Percentiles rank a stretch among this genome's conserved stretches.
phyloP scores from a whole-genome alignment of 148 eudicot genomes.

The Heliosperma pusillum region DNA sequence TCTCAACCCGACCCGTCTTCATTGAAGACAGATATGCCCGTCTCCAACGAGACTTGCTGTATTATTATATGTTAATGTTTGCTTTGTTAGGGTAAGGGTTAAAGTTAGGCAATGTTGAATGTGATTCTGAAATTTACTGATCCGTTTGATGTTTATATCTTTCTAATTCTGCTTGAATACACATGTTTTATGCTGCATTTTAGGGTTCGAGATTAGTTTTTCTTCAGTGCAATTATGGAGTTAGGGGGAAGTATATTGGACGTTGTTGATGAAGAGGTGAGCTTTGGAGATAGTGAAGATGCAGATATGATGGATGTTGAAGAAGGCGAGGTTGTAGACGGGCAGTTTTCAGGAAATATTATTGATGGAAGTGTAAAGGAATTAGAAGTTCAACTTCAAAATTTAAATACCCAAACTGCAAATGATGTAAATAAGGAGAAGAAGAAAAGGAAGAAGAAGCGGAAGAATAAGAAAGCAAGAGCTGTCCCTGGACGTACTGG shows the following conservation, averaged over 20 bases:
- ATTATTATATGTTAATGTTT: too few species aligned
- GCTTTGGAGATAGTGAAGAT: slow-evolving; percentile 30
- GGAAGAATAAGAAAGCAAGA: slow-evolving; percentile 45
- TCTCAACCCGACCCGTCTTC: too few species aligned
- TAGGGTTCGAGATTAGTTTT: too few species aligned
- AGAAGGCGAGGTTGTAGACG: slow-evolving; percentile 67
- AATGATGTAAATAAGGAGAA: slow-evolving; percentile 42
- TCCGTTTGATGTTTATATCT: neutral
- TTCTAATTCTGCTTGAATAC: neutral
- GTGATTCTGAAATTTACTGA: neutral
- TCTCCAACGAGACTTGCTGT: too few species aligned
- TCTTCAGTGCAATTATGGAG: slow-evolving; percentile 44
- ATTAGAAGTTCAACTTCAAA: slow-evolving; percentile 26
- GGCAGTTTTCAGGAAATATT: slow-evolving; percentile 24
- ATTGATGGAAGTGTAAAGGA: slow-evolving; percentile 23
- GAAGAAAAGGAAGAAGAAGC: slow-evolving; percentile 44
- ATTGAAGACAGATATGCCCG: too few species aligned
- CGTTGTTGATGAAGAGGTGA: slow-evolving; percentile 46
- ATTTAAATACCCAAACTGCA: slow-evolving; percentile 27
- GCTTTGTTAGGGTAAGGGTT: neutral
- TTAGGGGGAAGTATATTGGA: slow-evolving; percentile 52
- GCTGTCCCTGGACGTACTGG: slow-evolving; percentile 33
- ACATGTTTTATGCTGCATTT: too few species aligned
- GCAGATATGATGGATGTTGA: slow-evolving; percentile 80
- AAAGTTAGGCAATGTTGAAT: neutral